Base-by-base conservation (phyloP, 1,284 basidiomycete genomes). In the Mycena citricolor region DNA sequence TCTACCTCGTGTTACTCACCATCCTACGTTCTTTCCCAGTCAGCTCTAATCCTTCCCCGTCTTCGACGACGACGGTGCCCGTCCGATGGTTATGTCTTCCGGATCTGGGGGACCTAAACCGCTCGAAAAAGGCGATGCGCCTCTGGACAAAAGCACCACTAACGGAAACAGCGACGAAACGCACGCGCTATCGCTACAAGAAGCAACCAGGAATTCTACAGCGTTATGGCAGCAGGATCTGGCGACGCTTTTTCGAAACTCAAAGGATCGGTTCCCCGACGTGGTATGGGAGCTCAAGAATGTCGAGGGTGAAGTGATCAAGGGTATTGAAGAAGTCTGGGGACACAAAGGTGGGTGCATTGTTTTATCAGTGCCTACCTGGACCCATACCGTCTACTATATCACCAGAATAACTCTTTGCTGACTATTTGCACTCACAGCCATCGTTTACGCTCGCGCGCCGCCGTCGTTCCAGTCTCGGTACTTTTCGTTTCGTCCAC, bases 361-460 rank as follows among this genome's bases (percentile, higher is more conserved):
- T 16, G 14, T 11, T 4, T n/a, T n/a, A n/a, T 32, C 20, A 24
- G 35, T 21, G 38, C 41, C 25, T 32, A 11, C 32, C 28, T 25
- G n/a, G n/a, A n/a, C 34, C 23, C 32, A 32, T 13, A 32, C 35
- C 24, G 13, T 42, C 8, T 20, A 20, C 28, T 44, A 16, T 33
- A 13, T 21, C 20, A 25, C 32, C 54, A 20, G 51, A 32, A 17
- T 39, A 16, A 2, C 2, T 8, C 23, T 32, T 13, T 13, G 7
- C 22, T 29, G 19, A 25, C 23, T 51, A 20, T 51, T 28, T 14
- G 19, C 19, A 8, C 14, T 34, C 20, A 19, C 55, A 94, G 94
- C 92, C 28, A 85, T 98, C 56, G 84, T 98, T 1, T 97, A 97
- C 54, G 92, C 93, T 33, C 83, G 94, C 50, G 94, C 94, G 17